A percentile compares a stretch with the other conserved stretches of the same genome.
These are phyloP conservation scores for Sclerotinia minor DNA, from an alignment of 2,329 filamentous ascomycete genomes.

Conservation along the genomic window DNA sequence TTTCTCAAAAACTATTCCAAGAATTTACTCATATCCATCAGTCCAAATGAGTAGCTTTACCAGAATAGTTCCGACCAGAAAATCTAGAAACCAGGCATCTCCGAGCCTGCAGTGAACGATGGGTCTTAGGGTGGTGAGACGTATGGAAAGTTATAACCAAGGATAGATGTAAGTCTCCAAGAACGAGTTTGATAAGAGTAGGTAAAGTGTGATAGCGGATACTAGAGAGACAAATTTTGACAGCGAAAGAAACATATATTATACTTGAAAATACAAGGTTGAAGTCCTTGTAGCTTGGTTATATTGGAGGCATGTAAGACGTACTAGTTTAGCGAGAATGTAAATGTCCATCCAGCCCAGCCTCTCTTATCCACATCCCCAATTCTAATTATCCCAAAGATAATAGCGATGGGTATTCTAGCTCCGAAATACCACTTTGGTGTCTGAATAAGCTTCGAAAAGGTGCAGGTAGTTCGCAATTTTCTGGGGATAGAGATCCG, in stretches of 20 bases:
- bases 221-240: no score
- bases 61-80: neutral
- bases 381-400: neutral
- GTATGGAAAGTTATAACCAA: neutral
- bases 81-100: no score
- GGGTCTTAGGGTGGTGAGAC: neutral
- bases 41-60: neutral
- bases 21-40: neutral
- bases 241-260: neutral
- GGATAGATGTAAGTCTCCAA: neutral
- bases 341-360: neutral
- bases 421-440: neutral
- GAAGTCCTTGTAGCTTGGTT: neutral
- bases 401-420: no score
- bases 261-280: neutral
- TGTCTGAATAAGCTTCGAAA: neutral
- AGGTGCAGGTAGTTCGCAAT: neutral
- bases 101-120: neutral
- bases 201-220: no score
- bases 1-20: neutral
- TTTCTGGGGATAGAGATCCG: neutral
- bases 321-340: no score
- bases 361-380: neutral
- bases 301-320: no score
- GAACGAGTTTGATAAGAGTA: neutral